Base-by-base conservation (phyloP, 1,139 yeast genomes). In the Komagataea norvegica region DNA sequence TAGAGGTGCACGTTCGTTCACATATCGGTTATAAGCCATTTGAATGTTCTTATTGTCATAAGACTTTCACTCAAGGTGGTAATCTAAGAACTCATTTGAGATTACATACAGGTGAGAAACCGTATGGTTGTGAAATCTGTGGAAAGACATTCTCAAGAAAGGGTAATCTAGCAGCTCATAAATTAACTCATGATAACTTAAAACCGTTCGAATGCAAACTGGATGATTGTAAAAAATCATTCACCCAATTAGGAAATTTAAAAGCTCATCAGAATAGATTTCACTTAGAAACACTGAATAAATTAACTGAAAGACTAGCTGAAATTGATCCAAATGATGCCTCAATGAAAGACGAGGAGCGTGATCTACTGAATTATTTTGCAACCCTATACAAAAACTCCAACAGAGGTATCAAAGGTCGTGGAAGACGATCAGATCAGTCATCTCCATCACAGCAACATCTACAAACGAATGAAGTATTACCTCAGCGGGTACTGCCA, bases 241-340 rank as follows among this genome's bases (percentile, higher is more conserved):
- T 89, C 54, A 85, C 96, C 0, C 97, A 89, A 62, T 68, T 88
- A 49, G 96, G 96, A 3, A 89, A 89, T 57, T 71, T 89, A 65
- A 89, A 89, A 61, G 84, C 95, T 1, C 97, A 89, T 60, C 97
- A 89, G 57, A 89, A 88, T 61, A 70, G 89, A 52, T 87, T 88
- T 57, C 97, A 89, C 61, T 63, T 77, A 45, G 76, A 75, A 14
- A 79, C 93, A 0, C 69, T 89, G 48, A 76, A 75, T 48, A 67
- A 67, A 33, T 64, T 87, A 49, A 84, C 93, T 5, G 57, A 49
- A 41, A 75, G 71, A 47, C 62, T 82, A 45, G 88, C 88, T 1
- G 79, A 77, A 47, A 58, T 78, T 38, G 67, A 68, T 33, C 64
- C 67, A 11, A 51, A 56, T 34, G 59, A 60, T 41, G 61, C 59